These are phyloP conservation scores for Hypomontagnella submonticulosa DNA, from an alignment of 495 filamentous ascomycete genomes.

Conservation along the genomic window DNA sequence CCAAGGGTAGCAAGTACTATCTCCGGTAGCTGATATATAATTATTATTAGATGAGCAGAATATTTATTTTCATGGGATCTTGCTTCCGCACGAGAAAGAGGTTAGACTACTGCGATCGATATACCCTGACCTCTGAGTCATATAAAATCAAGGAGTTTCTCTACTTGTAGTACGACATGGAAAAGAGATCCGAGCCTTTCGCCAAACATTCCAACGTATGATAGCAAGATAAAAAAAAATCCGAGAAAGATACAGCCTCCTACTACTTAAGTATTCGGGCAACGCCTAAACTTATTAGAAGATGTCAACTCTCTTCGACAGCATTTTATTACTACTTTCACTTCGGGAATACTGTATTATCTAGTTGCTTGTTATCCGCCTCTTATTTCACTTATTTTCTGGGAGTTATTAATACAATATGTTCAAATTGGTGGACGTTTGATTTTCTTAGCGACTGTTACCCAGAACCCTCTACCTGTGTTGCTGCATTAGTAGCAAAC, in stretches of 20 bases:
- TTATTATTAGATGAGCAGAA: constrained; percentile 9
- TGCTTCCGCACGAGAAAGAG: constrained; percentile 20
- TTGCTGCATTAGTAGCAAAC: constrained; percentile 18
- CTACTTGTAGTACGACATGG: neutral
- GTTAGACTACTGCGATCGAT: constrained; percentile 28
- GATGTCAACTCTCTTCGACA: constrained; percentile 15
- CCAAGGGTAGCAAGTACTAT: neutral
- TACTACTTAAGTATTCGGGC: constrained; percentile 5
- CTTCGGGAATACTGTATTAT: constrained; percentile 20
- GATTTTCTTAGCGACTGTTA: no score
- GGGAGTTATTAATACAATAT: constrained; percentile 12
- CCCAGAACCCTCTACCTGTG: neutral
- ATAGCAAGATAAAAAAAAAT: constrained; percentile 1
- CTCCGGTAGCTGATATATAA: neutral
- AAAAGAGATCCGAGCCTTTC: neutral
- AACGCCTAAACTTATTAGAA: constrained; percentile 6
- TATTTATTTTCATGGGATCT: constrained; percentile 4
- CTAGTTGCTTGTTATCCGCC: neutral
- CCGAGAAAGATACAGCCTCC: constrained; percentile 12
- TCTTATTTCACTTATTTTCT: constrained; percentile 1
- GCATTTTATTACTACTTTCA: neutral
- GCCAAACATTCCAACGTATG: constrained; percentile 3
- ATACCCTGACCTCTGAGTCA: constrained; percentile 21
- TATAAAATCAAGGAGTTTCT: constrained; percentile 11
- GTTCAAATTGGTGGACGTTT: neutral